Evolutionary conservation across 2,329 filamentous ascomycete species (phyloP).

Genomic region (Fonsecaea nubica): DNA sequence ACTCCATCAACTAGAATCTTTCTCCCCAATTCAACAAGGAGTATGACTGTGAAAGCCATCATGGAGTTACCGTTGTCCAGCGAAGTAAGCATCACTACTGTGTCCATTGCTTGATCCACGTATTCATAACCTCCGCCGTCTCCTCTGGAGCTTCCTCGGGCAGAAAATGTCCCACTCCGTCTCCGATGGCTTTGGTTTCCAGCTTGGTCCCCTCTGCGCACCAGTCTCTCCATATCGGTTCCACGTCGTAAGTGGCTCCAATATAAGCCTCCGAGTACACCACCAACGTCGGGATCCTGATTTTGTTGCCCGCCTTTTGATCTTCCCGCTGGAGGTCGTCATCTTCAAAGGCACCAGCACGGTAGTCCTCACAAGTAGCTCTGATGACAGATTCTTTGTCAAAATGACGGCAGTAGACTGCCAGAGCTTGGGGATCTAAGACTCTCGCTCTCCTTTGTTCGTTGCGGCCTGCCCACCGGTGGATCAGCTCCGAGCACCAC

Average conservation of each 20-base stretch:
- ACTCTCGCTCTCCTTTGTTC: constrained; percentile 19
- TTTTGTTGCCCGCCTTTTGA: constrained; percentile 52
- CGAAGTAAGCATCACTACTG: background rate
- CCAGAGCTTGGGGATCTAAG: constrained; percentile 46
- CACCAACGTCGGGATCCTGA: constrained; percentile 51
- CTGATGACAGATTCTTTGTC: constrained; percentile 50
- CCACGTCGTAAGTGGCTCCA: constrained; percentile 53
- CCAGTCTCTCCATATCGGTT: constrained; percentile 54
- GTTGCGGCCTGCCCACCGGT: constrained; percentile 41
- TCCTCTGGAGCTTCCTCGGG: constrained; percentile 52
- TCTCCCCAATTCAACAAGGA: no score
- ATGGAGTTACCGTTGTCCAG: no score
- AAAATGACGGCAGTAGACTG: constrained; percentile 53
- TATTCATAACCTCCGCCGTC: constrained; percentile 41
- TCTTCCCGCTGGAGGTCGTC: constrained; percentile 52
- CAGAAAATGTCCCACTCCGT: constrained; percentile 53
- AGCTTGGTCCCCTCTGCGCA: constrained; percentile 45
- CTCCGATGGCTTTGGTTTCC: constrained; percentile 44
- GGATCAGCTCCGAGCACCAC: constrained; percentile 47
- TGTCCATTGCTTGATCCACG: constrained; percentile 22
- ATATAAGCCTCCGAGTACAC: constrained; percentile 52
- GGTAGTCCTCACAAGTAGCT: constrained; percentile 57
- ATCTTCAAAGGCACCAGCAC: constrained; percentile 53
- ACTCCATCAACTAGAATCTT: no score
- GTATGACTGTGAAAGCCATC: no score